Evolutionary conservation across 1,139 yeast species (phyloP).

Genomic region (Candida anutae): DNA sequence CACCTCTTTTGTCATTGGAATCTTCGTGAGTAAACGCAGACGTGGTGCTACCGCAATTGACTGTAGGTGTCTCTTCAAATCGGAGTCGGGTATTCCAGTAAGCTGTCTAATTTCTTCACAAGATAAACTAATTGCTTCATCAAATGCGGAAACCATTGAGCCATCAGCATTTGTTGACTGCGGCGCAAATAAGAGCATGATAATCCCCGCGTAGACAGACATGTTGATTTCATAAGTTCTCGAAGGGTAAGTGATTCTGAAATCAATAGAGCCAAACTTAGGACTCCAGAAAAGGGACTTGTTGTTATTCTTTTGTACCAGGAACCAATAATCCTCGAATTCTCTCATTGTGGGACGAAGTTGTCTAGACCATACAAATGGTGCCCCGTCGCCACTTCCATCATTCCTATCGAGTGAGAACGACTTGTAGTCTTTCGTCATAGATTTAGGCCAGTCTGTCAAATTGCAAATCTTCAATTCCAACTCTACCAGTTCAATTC

Average conservation of each 20-base stretch:
- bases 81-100: conserved; percentile 68
- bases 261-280: conserved; percentile 73
- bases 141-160: conserved; percentile 31
- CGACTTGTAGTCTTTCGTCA: conserved; percentile 51
- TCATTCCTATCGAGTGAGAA: conserved; percentile 24
- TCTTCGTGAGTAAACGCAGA: conserved; percentile 62
- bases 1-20: conserved; percentile 71
- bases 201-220: conserved; percentile 74
- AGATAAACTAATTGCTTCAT: conserved; percentile 31
- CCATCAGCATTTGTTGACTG: conserved; percentile 40
- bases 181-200: conserved; percentile 65
- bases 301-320: conserved; percentile 59
- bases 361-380: conserved; percentile 44
- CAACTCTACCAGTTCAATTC: conserved; percentile 18
- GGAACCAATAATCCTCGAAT: conserved; percentile 38
- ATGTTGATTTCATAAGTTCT: conserved; percentile 72
- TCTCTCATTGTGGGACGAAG: conserved; percentile 28
- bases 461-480: conserved; percentile 51
- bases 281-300: conserved; percentile 80
- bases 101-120: conserved; percentile 54
- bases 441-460: conserved; percentile 42
- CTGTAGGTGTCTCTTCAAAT: conserved; percentile 69
- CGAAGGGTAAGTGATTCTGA: conserved; percentile 58
- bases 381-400: conserved; percentile 25
- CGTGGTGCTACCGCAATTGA: conserved; percentile 83